Evolutionary conservation across 2,329 filamentous ascomycete species (phyloP).

Genomic region (Pseudonectria buxi): DNA sequence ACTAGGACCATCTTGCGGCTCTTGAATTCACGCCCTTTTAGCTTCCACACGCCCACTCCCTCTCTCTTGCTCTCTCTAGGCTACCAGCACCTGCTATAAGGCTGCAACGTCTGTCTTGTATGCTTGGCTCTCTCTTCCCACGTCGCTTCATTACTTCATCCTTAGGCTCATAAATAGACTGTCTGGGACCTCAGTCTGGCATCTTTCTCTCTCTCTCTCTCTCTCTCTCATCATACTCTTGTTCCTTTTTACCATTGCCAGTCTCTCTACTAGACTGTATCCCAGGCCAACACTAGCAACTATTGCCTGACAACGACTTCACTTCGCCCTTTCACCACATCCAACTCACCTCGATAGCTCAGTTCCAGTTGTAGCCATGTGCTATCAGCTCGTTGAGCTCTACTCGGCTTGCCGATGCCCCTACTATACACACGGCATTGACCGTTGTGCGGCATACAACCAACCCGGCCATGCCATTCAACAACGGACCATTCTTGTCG

Average conservation of each 20-base stretch:
- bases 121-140: slow-evolving; percentile 21
- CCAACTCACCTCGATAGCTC: slow-evolving; percentile 5
- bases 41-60: too few species aligned
- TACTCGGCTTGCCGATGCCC: slow-evolving; percentile 83
- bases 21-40: too few species aligned
- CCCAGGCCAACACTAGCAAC: background rate
- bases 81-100: slow-evolving; percentile 41
- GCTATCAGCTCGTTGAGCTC: slow-evolving; percentile 77
- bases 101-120: slow-evolving; percentile 42
- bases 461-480: slow-evolving; percentile 65
- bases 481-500: slow-evolving; percentile 72
- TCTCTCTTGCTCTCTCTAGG: slow-evolving; percentile 20
- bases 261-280: background rate
- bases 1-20: slow-evolving; percentile 4
- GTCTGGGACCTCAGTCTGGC: slow-evolving; percentile 4
- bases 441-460: slow-evolving; percentile 71
- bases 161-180: slow-evolving; percentile 2
- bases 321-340: slow-evolving; percentile 1
- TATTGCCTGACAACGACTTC: background rate
- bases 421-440: slow-evolving; percentile 81
- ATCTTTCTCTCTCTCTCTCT: slow-evolving; percentile 7
- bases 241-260: background rate
- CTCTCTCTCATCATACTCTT: slow-evolving; percentile 6
- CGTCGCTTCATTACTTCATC: slow-evolving; percentile 10
- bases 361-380: slow-evolving; percentile 52